Conservation (phyloP, 2,329 filamentous ascomycete genomes). For the Hypocreales sp. region DNA sequence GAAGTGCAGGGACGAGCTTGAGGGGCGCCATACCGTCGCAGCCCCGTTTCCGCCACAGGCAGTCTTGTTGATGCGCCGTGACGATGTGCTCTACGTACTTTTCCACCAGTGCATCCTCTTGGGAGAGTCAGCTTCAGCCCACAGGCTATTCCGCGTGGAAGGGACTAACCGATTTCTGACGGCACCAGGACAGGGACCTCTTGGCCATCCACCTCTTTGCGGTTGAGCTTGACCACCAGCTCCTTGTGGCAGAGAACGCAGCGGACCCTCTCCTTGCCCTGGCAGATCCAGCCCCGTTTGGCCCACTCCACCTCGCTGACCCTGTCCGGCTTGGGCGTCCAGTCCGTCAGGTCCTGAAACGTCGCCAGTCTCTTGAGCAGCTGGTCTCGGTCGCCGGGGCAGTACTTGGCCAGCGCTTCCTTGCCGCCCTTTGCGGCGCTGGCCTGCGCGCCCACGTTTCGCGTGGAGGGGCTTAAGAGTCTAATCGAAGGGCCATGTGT, state of each 20-base stretch:
- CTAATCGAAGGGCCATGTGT: too few relatives aligned
- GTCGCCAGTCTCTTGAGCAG: slow-evolving; percentile 71
- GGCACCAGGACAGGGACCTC: slow-evolving; percentile 36
- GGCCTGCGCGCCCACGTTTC: slow-evolving; percentile 2
- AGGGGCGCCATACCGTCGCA: slow-evolving; percentile 53
- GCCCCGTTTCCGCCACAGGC: slow-evolving; percentile 74
- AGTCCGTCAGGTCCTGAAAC: slow-evolving; percentile 81
- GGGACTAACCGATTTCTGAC: slow-evolving; percentile 37
- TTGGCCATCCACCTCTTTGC: slow-evolving; percentile 39
- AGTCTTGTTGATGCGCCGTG: slow-evolving; percentile 62
- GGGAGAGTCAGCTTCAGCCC: slow-evolving; percentile 6
- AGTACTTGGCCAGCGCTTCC: slow-evolving; percentile 49
- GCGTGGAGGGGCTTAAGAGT: slow-evolving; percentile 2
- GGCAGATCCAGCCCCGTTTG: slow-evolving; percentile 80
- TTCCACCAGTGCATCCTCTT: slow-evolving; percentile 53
- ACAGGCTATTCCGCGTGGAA: neutral
- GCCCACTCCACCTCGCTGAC: slow-evolving; percentile 92
- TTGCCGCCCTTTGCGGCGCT: slow-evolving; percentile 6
- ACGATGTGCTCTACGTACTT: slow-evolving; percentile 62
- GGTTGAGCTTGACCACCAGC: slow-evolving; percentile 63
- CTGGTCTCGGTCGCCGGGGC: slow-evolving; percentile 69
- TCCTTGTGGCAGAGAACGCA: slow-evolving; percentile 79
- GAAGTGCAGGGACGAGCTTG: neutral
- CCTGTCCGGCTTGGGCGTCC: slow-evolving; percentile 79
- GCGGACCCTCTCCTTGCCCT: slow-evolving; percentile 66